Evolutionary conservation across 768 basidiomycete species (phyloP).

Genomic region (Leccinum barrowsii): DNA sequence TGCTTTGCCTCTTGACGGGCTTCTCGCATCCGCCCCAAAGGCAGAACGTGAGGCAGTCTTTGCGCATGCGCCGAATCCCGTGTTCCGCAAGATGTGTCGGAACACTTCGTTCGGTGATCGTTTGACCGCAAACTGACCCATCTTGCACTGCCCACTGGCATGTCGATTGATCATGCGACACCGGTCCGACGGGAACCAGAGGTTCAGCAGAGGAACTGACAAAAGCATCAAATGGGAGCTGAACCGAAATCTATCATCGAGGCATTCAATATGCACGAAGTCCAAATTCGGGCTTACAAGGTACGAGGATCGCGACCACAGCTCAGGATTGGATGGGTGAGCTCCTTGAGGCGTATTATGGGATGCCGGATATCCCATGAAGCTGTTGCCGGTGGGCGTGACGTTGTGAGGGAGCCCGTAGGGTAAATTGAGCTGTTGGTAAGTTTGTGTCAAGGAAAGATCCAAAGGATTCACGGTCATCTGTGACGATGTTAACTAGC

Average conservation of each 20-base stretch:
- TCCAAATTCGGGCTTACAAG: conserved; percentile 5
- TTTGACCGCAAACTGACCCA: not conserved
- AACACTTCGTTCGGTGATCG: not conserved
- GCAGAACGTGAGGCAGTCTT: not conserved
- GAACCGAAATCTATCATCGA: not conserved
- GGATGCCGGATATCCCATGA: not conserved
- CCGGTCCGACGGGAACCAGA: not conserved
- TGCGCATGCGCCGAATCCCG: conserved; percentile 7
- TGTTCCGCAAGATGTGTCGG: conserved; percentile 14
- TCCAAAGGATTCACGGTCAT: conserved; percentile 2
- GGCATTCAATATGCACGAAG: not conserved
- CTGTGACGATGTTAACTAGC: not conserved
- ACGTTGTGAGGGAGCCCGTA: no score
- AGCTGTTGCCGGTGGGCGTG: not conserved
- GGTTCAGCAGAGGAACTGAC: not conserved
- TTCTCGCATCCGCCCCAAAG: conserved; percentile 5
- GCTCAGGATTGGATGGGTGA: not conserved
- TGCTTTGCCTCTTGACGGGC: not conserved
- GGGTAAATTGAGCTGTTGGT: not conserved
- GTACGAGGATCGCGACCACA: not conserved
- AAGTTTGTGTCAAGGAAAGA: not conserved
- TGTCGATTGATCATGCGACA: not conserved
- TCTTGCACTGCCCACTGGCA: conserved; percentile 3
- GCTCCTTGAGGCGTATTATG: not conserved
- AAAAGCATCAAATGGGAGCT: not conserved